Base-by-base conservation (phyloP, 805 yeast species). In the Candida schatavii region DNA sequence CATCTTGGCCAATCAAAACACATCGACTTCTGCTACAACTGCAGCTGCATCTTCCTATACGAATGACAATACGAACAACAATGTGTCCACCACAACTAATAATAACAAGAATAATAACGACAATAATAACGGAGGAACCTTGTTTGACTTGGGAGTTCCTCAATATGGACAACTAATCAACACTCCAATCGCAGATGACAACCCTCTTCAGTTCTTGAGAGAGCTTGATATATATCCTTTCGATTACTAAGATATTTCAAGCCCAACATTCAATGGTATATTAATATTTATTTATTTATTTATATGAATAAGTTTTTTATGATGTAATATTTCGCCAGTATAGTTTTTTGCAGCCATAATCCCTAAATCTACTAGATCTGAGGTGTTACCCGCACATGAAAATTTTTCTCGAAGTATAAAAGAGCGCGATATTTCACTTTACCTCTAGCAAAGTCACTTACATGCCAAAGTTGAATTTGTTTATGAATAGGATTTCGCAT, bases 161-260 rank as follows among this genome's bases (percentile, higher is more conserved):
- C 27, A 23, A 7, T 7, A 11, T 23, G 35, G 29, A 4, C 37
- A 26, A 10, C 22, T 15, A 11, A 25, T 35, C 15, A 35, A 22
- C n/a, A 22, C 37, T 19, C 37, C 27, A 4, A 14, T 35, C 14
- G 28, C 29, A 4, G 29, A 22, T 18, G 37, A 35, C 7, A 22
- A 35, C n/a, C 37, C 37, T n/a, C 9, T 35, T 17, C 27, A 11
- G 27, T 35, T 15, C n/a, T 35, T 35, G 17, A 35, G 27, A 19
- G 37, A 35, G 9, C 27, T 35, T 35, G 37, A 35, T 22, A 15
- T 35, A 14, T 20, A 15, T 35, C 37, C 37, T 5, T 35, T 35
- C 20, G 37, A 35, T 35, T 15, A 13, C 14, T 26, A 25, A 13
- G 37, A 35, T 15, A 20, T 35, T 19, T 33, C 36, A 31, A 31